Conservation (phyloP, 139 green algal genomes). For the Chlamydomonas schloesseri region DNA sequence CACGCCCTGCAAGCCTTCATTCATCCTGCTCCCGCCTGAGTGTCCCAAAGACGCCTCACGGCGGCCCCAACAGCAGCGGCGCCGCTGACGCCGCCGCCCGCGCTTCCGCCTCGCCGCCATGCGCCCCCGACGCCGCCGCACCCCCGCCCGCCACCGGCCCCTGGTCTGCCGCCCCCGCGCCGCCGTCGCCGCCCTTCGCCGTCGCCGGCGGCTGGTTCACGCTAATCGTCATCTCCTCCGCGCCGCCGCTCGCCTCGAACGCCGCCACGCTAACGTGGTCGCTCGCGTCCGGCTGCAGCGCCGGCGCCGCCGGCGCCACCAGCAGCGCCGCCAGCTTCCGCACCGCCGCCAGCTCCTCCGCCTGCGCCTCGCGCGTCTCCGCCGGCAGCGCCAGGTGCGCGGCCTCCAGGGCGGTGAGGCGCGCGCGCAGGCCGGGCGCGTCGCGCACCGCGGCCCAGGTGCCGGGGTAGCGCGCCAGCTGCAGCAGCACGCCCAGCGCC, state of each 20-base stretch:
- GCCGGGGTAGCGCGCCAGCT: constrained; percentile 50
- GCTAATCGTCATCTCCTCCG: neutral
- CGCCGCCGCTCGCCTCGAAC: constrained; percentile 13
- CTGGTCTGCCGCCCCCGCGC: constrained; percentile 11
- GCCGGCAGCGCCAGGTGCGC: constrained; percentile 45
- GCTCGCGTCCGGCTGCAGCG: neutral
- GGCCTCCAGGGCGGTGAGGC: constrained; percentile 48
- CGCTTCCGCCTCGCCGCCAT: too few relatives aligned
- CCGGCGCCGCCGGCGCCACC: constrained; percentile 31
- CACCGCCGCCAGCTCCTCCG: constrained; percentile 22
- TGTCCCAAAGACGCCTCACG: too few relatives aligned
- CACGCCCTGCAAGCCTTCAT: too few relatives aligned
- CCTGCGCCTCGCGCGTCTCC: constrained; percentile 52
- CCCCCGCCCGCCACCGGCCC: neutral
- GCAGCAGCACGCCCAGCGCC: constrained; percentile 51
- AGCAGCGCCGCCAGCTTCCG: neutral
- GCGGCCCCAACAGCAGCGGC: neutral
- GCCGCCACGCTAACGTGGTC: constrained; percentile 46
- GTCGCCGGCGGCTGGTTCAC: neutral
- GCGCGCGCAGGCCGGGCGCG: constrained; percentile 18
- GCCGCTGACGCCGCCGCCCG: too few relatives aligned
- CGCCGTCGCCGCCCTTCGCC: neutral
- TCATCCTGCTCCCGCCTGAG: too few relatives aligned
- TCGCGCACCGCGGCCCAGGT: constrained; percentile 47
- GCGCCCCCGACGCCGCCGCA: neutral